phyloP scores from a whole-genome alignment of 2,329 filamentous ascomycete species.

The Cercospora brassicicola region DNA sequence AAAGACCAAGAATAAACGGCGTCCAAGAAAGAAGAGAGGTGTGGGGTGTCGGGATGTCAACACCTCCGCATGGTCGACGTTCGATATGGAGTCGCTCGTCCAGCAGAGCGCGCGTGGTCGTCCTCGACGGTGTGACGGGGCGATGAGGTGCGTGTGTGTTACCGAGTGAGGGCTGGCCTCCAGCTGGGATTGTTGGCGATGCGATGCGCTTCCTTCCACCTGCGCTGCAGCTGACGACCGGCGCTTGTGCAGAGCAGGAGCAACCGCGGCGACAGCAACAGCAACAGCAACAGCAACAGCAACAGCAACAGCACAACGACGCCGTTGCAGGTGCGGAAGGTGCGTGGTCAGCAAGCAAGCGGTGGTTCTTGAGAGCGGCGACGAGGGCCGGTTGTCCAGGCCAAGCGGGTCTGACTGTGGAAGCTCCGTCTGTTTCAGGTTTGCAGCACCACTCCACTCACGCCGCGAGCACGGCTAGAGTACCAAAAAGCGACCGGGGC shows the following conservation, averaged over 20 bases:
- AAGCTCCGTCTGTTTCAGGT: constrained; percentile 9
- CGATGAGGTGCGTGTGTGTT: background rate
- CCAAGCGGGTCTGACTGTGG: constrained; percentile 7
- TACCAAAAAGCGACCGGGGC: background rate
- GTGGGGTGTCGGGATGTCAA: background rate
- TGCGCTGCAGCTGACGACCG: background rate
- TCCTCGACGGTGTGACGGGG: background rate
- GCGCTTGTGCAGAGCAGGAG: constrained; percentile 2
- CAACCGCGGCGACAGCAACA: background rate
- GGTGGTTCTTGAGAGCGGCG: background rate
- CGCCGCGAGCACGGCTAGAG: background rate
- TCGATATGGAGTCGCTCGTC: background rate
- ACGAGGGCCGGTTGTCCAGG: background rate
- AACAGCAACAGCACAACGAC: background rate
- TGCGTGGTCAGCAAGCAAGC: background rate
- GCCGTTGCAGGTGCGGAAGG: background rate
- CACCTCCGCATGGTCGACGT: constrained; percentile 13
- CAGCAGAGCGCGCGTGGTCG: background rate
- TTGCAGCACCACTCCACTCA: background rate
- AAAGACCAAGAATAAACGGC: constrained; percentile 13
- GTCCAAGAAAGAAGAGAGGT: background rate
- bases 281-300: background rate
- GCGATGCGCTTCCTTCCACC: background rate
- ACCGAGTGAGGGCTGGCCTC: background rate
- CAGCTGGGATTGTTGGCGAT: background rate